Percentiles rank a stretch among this genome's conserved stretches.
Conservation (phyloP, 768 basidiomycete genomes). For the Kwoniella newhampshirensis region DNA sequence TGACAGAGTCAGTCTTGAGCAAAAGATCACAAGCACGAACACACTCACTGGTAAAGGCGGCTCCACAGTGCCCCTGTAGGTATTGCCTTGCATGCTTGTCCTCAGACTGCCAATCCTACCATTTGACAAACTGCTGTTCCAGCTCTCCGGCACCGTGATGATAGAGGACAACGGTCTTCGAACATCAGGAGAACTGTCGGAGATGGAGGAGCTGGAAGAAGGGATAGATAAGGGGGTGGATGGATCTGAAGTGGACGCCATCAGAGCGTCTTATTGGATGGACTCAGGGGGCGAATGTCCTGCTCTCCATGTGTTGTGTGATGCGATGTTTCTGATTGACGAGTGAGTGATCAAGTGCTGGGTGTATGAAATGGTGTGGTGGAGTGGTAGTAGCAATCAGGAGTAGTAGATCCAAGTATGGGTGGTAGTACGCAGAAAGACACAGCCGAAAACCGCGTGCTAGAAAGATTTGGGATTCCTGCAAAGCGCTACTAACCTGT, state of each 20-base stretch:
- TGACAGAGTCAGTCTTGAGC: neutral
- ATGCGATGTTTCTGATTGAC: too few relatives aligned
- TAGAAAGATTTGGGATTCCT: too few relatives aligned
- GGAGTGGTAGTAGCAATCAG: too few relatives aligned
- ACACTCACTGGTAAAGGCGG: conserved; percentile 24
- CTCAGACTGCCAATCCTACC: conserved; percentile 14
- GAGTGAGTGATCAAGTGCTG: too few relatives aligned
- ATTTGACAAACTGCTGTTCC: conserved; percentile 20
- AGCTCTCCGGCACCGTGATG: conserved; percentile 24
- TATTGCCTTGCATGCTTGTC: conserved; percentile 13
- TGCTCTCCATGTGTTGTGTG: too few relatives aligned
- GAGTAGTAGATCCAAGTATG: too few relatives aligned
- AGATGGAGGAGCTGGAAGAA: conserved; percentile 15
- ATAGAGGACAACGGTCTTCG: conserved; percentile 32
- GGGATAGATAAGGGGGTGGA: conserved; percentile 16
- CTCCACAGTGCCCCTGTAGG: conserved; percentile 10
- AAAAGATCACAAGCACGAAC: neutral
- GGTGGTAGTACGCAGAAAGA: too few relatives aligned
- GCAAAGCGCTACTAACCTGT: too few relatives aligned
- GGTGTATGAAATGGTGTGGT: too few relatives aligned
- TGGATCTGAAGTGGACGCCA: conserved; percentile 11
- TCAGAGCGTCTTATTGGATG: conserved; percentile 1
- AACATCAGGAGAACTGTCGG: conserved; percentile 6
- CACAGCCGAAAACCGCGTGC: too few relatives aligned
- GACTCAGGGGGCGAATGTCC: too few relatives aligned